Conservation (phyloP, 306 rosid genomes). For the Inga leiocalycina region DNA sequence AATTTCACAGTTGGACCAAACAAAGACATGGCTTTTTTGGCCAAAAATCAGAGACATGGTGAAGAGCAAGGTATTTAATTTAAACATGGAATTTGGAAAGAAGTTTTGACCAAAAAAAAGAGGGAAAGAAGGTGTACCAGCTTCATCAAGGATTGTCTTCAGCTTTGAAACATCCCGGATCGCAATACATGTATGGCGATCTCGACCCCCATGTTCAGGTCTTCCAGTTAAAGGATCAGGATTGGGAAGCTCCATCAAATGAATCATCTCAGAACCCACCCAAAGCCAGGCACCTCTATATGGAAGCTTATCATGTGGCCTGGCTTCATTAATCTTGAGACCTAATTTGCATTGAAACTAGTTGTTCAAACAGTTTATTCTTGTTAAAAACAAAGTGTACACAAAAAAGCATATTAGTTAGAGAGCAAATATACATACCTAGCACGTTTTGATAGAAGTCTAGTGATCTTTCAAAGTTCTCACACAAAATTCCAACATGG, state of each 20-base stretch:
- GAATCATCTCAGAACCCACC: slow-evolving; percentile 99
- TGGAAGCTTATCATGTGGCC: slow-evolving; percentile 96
- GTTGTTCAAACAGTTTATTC: slow-evolving; percentile 21
- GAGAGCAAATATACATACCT: slow-evolving; percentile 51
- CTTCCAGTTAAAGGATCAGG: slow-evolving; percentile 92
- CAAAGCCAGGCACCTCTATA: slow-evolving; percentile 97
- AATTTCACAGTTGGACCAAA: background rate
- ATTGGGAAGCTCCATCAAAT: slow-evolving; percentile 97
- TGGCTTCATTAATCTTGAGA: slow-evolving; percentile 87
- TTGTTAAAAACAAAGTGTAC: background rate
- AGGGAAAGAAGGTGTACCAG: slow-evolving; percentile 52
- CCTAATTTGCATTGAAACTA: slow-evolving; percentile 47
- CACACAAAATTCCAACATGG: slow-evolving; percentile 90
- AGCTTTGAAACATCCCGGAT: slow-evolving; percentile 80
- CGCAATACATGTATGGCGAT: slow-evolving; percentile 87
- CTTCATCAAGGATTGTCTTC: slow-evolving; percentile 75
- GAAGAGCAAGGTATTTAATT: background rate
- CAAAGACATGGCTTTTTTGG: background rate
- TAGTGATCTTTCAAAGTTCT: slow-evolving; percentile 81
- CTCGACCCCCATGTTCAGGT: slow-evolving; percentile 89
- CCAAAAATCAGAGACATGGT: background rate
- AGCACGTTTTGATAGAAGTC: slow-evolving; percentile 81
- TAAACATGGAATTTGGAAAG: background rate
- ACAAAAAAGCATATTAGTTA: slow-evolving; percentile 8
- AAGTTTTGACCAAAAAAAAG: no score